Evolutionary conservation across 2,329 filamentous ascomycete genomes (phyloP).

Genomic region (Gyromitra esculenta): DNA sequence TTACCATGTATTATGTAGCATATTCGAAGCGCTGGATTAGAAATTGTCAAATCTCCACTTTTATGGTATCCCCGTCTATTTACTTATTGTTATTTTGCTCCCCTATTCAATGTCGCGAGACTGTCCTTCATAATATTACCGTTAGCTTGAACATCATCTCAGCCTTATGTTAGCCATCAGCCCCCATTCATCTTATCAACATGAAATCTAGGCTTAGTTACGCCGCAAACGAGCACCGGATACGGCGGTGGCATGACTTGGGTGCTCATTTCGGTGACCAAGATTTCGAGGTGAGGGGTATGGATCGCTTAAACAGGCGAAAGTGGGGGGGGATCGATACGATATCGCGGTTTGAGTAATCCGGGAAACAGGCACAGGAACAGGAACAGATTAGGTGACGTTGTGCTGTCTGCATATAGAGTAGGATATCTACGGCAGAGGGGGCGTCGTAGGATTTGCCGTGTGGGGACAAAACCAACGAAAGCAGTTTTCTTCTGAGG

Average conservation of each 20-base stretch:
- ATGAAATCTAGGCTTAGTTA: background rate
- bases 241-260: background rate
- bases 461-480: background rate
- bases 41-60: background rate
- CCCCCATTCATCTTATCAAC: background rate
- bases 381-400: slow-evolving; percentile 13
- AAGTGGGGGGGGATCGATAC: slow-evolving; percentile 3
- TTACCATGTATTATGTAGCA: background rate
- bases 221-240: background rate
- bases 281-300: slow-evolving; percentile 24
- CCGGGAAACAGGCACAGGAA: slow-evolving; percentile 17
- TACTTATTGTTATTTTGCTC: background rate
- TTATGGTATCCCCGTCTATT: background rate
- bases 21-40: background rate
- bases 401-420: background rate
- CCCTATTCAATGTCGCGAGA: background rate
- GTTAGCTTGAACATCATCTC: background rate
- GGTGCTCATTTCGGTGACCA: background rate
- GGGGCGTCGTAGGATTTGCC: background rate
- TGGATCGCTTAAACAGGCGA: slow-evolving; percentile 4
- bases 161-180: background rate
- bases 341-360: slow-evolving; percentile 15
- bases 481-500: background rate
- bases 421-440: background rate
- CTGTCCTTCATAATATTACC: background rate